A percentile compares a stretch with the other conserved stretches of the same genome.
These are phyloP conservation scores for Wallemia ichthyophaga DNA, from an alignment of 1,284 basidiomycete genomes.

Conservation along the genomic window DNA sequence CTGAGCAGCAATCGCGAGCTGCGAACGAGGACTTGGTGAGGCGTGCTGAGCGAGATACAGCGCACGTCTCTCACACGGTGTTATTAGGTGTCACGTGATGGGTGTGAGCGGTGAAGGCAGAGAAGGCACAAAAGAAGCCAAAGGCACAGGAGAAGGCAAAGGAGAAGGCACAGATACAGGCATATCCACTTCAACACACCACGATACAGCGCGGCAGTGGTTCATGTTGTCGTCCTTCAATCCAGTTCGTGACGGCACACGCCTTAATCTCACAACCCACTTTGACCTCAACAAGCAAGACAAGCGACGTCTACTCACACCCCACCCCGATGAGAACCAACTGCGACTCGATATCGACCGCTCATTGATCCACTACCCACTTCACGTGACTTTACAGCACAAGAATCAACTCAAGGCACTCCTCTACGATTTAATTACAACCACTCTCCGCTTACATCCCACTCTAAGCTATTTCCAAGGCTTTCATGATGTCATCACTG, in stretches of 20 bases:
- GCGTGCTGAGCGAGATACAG: too few species aligned
- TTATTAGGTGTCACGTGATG: too few species aligned
- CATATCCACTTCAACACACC: too few species aligned
- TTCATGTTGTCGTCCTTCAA: neutral
- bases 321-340: neutral
- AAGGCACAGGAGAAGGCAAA: too few species aligned
- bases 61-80: too few species aligned
- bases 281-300: neutral
- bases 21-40: neutral
- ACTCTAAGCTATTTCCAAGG: neutral
- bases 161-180: too few species aligned
- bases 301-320: neutral
- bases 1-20: neutral
- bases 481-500: neutral
- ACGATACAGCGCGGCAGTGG: neutral
- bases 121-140: too few species aligned
- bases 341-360: neutral
- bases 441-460: neutral
- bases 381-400: neutral
- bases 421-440: neutral
- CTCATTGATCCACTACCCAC: neutral
- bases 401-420: neutral
- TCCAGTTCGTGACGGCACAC: too few species aligned
- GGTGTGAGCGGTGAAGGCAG: too few species aligned
- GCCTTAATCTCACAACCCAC: neutral